A percentile compares a stretch with the other conserved stretches of the same genome.
These are phyloP conservation scores for Cordyceps javanica DNA, from an alignment of 2,329 filamentous ascomycete genomes.

Conservation along the genomic window DNA sequence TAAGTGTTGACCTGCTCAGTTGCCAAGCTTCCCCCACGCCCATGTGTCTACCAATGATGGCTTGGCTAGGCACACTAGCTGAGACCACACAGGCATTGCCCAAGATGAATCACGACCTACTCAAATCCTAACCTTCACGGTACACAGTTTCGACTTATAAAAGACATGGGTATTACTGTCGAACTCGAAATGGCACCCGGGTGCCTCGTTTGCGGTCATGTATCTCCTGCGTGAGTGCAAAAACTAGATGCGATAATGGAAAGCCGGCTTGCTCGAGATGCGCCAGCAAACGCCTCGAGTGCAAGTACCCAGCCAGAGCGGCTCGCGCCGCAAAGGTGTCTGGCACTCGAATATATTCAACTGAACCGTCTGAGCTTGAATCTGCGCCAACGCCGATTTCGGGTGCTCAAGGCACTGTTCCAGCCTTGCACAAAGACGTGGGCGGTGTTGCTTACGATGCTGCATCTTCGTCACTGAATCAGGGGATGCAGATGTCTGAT, in stretches of 20 bases:
- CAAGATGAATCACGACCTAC: too few relatives aligned
- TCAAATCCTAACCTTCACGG: too few relatives aligned
- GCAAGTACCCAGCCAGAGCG: neutral
- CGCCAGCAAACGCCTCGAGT: neutral
- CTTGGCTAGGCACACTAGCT: too few relatives aligned
- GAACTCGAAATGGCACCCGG: neutral
- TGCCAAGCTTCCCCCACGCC: too few relatives aligned
- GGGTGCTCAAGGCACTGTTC: too few relatives aligned
- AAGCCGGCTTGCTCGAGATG: neutral
- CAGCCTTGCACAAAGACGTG: too few relatives aligned
- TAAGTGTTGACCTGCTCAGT: neutral
- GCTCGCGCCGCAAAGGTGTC: neutral
- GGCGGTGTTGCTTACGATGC: too few relatives aligned
- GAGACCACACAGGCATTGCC: too few relatives aligned
- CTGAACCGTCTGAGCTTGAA: too few relatives aligned
- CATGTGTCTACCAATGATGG: too few relatives aligned
- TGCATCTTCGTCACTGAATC: too few relatives aligned
- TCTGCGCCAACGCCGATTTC: neutral
- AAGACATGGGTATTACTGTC: conserved; percentile 4
- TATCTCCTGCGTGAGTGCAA: neutral
- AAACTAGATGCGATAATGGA: neutral
- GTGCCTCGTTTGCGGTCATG: neutral
- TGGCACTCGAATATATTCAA: neutral
- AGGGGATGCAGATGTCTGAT: neutral
- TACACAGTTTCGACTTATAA: conserved; percentile 3